Evolutionary conservation across 225 moss, liverwort and hornwort species (phyloP).

Genomic region (Pseudoscleropodium purum): DNA sequence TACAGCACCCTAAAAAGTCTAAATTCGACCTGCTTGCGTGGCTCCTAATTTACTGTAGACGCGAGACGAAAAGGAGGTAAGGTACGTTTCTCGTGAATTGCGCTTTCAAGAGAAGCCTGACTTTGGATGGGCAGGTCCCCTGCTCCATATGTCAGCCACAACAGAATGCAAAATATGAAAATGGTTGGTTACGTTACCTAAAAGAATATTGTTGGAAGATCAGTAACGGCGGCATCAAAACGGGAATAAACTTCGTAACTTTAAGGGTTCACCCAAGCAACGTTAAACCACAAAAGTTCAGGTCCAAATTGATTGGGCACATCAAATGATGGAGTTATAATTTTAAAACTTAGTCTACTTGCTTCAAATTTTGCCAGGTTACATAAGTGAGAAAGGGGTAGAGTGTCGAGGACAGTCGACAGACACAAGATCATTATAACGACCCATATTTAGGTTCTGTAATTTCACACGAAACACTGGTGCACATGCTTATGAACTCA

Average conservation of each 20-base stretch:
- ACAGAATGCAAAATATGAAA: neutral
- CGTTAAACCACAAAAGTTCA: too few relatives aligned
- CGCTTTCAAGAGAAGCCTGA: neutral
- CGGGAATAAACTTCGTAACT: too few relatives aligned
- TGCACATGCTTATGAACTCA: neutral
- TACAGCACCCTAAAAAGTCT: neutral
- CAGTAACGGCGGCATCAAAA: neutral
- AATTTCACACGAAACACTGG: slow-evolving; percentile 2
- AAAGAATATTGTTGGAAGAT: neutral
- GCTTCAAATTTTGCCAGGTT: neutral
- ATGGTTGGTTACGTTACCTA: too few relatives aligned
- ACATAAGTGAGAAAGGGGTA: neutral
- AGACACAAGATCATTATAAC: neutral
- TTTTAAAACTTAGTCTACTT: too few relatives aligned
- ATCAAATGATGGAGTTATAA: neutral
- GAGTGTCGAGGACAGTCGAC: neutral
- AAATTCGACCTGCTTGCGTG: neutral
- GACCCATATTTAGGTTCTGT: neutral
- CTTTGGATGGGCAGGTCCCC: neutral
- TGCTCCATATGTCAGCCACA: neutral
- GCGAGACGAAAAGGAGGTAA: too few relatives aligned
- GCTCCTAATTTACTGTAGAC: neutral
- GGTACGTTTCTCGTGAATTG: neutral
- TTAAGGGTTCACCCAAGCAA: too few relatives aligned
- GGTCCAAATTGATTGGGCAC: neutral